These are phyloP conservation scores for Castanea mollissima DNA, from an alignment of 306 rosid genomes.

Conservation along the genomic window DNA sequence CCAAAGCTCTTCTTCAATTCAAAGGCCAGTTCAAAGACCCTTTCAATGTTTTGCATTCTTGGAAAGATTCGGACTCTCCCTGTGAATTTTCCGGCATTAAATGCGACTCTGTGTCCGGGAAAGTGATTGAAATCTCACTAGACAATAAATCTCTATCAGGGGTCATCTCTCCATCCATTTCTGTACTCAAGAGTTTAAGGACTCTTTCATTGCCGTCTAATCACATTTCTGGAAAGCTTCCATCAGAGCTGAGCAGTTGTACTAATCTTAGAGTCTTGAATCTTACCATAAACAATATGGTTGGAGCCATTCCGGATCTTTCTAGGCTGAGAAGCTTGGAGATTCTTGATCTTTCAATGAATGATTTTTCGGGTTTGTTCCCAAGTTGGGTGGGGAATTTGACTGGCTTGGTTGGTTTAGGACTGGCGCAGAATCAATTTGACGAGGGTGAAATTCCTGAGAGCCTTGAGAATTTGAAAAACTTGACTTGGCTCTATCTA, in stretches of 20 bases:
- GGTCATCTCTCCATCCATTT: slow-evolving; percentile 55
- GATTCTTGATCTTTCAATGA: slow-evolving; percentile 68
- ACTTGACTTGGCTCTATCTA: slow-evolving; percentile 75
- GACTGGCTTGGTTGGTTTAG: slow-evolving; percentile 43
- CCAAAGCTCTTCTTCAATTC: slow-evolving; percentile 59
- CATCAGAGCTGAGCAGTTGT: slow-evolving; percentile 44
- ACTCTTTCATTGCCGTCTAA: slow-evolving; percentile 60
- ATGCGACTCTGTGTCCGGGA: slow-evolving; percentile 49
- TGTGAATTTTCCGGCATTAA: slow-evolving; percentile 65
- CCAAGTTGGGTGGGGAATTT: slow-evolving; percentile 82
- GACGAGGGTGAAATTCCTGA: slow-evolving; percentile 53
- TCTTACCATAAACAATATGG: slow-evolving; percentile 49
- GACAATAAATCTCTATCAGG: slow-evolving; percentile 69
- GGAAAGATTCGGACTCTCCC: slow-evolving; percentile 59
- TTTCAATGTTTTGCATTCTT: slow-evolving; percentile 44
- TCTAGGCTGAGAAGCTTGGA: slow-evolving; percentile 54
- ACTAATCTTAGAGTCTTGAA: slow-evolving; percentile 64
- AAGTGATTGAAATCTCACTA: slow-evolving; percentile 58
- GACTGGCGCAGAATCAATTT: slow-evolving; percentile 62
- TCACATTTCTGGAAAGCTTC: slow-evolving; percentile 60
- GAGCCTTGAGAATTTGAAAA: slow-evolving; percentile 61
- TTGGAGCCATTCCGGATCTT: slow-evolving; percentile 68
- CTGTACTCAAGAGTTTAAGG: slow-evolving; percentile 46
- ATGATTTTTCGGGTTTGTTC: slow-evolving; percentile 53
- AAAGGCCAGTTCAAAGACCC: slow-evolving; percentile 73